These are phyloP conservation scores for Isabelozyma gotoi DNA, from an alignment of 805 yeast species.

Conservation along the genomic window DNA sequence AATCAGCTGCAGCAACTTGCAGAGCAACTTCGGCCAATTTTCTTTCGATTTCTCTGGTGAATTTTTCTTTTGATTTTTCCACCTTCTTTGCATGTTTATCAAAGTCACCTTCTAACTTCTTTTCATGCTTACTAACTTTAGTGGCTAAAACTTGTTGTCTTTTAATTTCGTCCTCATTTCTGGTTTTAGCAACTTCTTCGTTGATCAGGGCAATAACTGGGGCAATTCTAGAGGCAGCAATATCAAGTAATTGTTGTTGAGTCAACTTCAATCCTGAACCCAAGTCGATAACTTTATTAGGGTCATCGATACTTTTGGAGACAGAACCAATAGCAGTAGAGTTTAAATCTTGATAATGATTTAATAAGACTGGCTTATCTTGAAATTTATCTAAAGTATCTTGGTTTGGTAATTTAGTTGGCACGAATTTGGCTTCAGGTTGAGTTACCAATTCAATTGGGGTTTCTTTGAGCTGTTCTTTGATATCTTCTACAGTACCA, in stretches of 20 bases:
- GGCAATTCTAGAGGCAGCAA: slow-evolving; percentile 55
- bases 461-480: slow-evolving; percentile 22
- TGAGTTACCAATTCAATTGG: slow-evolving; percentile 36
- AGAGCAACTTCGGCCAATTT: slow-evolving; percentile 23
- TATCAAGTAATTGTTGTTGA: slow-evolving; percentile 53
- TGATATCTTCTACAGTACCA: slow-evolving; percentile 20
- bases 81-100: slow-evolving; percentile 37
- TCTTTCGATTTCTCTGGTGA: slow-evolving; percentile 41
- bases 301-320: slow-evolving; percentile 46
- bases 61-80: slow-evolving; percentile 35
- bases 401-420: slow-evolving; percentile 35
- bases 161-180: slow-evolving; percentile 43
- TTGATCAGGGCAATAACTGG: slow-evolving; percentile 54
- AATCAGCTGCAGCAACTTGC: slow-evolving; percentile 25
- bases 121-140: slow-evolving; percentile 34
- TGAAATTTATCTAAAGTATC: slow-evolving; percentile 36
- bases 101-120: slow-evolving; percentile 34
- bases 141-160: slow-evolving; percentile 37
- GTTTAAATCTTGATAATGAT: slow-evolving; percentile 50
- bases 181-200: slow-evolving; percentile 45
- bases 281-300: slow-evolving; percentile 47
- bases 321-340: slow-evolving; percentile 47
- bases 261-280: slow-evolving; percentile 57
- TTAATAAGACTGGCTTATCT: slow-evolving; percentile 49
- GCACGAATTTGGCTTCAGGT: slow-evolving; percentile 33